Conservation (phyloP, 257 asterid species). For the Forsythia viridissima region DNA sequence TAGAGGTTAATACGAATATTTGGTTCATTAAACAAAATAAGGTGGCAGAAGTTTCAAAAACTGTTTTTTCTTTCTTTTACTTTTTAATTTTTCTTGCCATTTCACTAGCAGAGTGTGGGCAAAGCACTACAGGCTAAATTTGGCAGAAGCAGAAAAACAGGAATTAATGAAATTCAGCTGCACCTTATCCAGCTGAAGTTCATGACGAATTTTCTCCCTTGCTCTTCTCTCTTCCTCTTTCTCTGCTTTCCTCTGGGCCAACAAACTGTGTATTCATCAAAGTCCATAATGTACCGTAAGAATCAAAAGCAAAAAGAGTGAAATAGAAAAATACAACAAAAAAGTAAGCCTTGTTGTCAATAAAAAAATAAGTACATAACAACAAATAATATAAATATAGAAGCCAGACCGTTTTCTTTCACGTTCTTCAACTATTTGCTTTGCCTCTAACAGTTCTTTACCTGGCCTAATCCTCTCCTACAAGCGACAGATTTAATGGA, state of each 20-base stretch:
- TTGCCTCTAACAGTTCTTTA: constrained; percentile 50
- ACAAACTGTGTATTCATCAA: constrained; percentile 33
- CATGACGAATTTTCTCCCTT: constrained; percentile 62
- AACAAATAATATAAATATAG: neutral
- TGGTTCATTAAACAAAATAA: too few relatives aligned
- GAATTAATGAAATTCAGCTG: constrained; percentile 6
- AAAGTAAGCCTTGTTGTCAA: neutral
- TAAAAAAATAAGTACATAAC: neutral
- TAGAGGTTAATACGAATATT: too few relatives aligned
- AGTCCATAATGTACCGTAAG: constrained; percentile 13
- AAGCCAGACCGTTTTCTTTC: constrained; percentile 59
- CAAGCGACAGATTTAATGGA: constrained; percentile 11
- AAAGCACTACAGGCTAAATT: neutral
- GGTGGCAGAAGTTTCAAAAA: too few relatives aligned
- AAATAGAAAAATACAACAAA: neutral
- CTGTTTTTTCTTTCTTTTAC: neutral
- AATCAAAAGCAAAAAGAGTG: constrained; percentile 3
- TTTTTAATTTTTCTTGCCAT: neutral
- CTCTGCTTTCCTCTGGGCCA: constrained; percentile 51
- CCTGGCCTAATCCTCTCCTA: constrained; percentile 68
- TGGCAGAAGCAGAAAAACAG: neutral
- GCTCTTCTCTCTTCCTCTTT: constrained; percentile 70
- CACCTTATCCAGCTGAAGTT: constrained; percentile 80
- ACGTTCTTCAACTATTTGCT: constrained; percentile 58
- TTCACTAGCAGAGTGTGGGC: neutral